Conservation (phyloP, 1,139 yeast genomes). For the Zhuliangozyma blackwelliae region DNA sequence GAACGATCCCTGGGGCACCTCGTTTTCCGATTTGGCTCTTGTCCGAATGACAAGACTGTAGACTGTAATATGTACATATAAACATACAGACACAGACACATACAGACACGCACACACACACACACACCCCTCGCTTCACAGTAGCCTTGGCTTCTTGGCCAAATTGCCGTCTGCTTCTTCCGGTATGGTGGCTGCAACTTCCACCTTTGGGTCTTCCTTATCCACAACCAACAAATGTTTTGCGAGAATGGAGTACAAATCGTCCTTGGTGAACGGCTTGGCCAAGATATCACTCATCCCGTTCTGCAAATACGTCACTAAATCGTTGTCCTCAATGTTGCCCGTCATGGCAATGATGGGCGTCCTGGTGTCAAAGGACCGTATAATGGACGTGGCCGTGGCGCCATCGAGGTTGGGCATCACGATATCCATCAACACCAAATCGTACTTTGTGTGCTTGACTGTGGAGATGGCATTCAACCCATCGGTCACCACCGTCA, state of each 20-base stretch:
- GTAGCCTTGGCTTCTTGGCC: constrained; percentile 10
- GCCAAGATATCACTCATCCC: constrained; percentile 92
- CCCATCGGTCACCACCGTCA: constrained; percentile 91
- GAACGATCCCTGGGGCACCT: constrained; percentile 45
- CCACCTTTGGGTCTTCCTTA: constrained; percentile 4
- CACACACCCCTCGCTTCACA: not conserved
- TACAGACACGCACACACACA: not conserved
- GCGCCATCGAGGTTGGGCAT: constrained; percentile 96
- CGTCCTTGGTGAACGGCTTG: constrained; percentile 87
- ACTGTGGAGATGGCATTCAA: constrained; percentile 79
- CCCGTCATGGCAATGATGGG: constrained; percentile 96
- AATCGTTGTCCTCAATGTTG: constrained; percentile 74
- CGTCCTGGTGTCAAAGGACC: constrained; percentile 76
- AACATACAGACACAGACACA: not conserved
- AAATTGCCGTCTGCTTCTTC: constrained; percentile 1
- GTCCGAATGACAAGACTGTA: not conserved
- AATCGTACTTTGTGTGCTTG: constrained; percentile 71
- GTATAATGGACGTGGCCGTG: constrained; percentile 80
- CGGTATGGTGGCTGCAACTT: not conserved
- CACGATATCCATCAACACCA: constrained; percentile 88
- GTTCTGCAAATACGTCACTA: constrained; percentile 75
- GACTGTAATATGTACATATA: too few species aligned
- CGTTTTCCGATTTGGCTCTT: constrained; percentile 47
- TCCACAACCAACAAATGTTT: constrained; percentile 49
- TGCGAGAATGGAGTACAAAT: constrained; percentile 67